Evolutionary conservation across 179 eudicot genomes (phyloP).

Genomic region (Dionaea muscipula): DNA sequence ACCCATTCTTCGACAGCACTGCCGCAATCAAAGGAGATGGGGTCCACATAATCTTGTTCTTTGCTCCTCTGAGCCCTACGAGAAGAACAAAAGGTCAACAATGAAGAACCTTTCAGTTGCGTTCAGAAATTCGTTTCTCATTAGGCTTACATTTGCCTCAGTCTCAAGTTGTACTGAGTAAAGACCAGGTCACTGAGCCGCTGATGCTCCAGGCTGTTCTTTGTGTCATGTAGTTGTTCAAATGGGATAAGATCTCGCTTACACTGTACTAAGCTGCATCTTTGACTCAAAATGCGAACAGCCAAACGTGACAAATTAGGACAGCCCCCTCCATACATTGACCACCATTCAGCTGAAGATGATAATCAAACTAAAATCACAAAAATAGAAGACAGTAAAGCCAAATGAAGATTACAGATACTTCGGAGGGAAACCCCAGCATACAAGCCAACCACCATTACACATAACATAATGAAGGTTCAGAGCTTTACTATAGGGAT

Average conservation of each 20-base stretch:
- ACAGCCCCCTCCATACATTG: slow-evolving; percentile 83
- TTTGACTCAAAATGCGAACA: slow-evolving; percentile 72
- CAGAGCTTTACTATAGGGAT: too few species aligned
- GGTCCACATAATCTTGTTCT: slow-evolving; percentile 46
- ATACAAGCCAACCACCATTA: too few species aligned
- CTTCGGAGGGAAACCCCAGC: neutral
- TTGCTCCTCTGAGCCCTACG: slow-evolving; percentile 37
- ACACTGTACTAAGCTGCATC: slow-evolving; percentile 53
- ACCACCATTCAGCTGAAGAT: slow-evolving; percentile 89
- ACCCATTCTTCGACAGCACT: slow-evolving; percentile 51
- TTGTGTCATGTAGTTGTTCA: slow-evolving; percentile 45
- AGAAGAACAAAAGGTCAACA: slow-evolving; percentile 6
- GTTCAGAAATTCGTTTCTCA: neutral
- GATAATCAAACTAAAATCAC: neutral
- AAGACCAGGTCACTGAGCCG: slow-evolving; percentile 67
- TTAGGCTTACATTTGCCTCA: slow-evolving; percentile 48
- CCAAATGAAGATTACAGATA: too few species aligned
- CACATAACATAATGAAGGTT: too few species aligned
- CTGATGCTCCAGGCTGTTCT: slow-evolving; percentile 64
- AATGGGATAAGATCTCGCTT: slow-evolving; percentile 35
- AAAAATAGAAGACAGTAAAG: neutral
- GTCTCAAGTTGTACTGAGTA: slow-evolving; percentile 57
- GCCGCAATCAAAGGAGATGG: slow-evolving; percentile 39
- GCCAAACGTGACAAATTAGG: slow-evolving; percentile 81
- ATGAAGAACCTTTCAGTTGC: neutral